Conservation (phyloP, 495 filamentous ascomycete species). For the Glarea lozoyensis region DNA sequence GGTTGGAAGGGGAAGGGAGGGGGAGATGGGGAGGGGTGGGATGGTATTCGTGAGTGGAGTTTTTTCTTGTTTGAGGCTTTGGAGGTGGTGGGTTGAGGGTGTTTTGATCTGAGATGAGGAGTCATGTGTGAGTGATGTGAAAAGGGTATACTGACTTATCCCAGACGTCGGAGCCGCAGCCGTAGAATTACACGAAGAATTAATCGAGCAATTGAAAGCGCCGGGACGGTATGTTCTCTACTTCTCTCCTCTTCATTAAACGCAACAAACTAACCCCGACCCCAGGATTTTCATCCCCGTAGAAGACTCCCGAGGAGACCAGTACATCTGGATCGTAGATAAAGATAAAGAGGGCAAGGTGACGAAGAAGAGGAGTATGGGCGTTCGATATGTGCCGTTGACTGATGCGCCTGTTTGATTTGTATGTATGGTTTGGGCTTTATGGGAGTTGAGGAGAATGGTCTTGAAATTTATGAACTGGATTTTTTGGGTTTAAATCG, state of each 20-base stretch:
- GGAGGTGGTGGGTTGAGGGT: too few relatives aligned
- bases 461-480: too few relatives aligned
- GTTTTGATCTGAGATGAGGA: too few relatives aligned
- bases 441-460: too few relatives aligned
- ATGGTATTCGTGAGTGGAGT: conserved; percentile 97
- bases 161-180: conserved; percentile 94
- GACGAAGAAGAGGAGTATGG: conserved; percentile 63
- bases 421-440: too few relatives aligned
- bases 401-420: conserved; percentile 85
- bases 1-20: conserved; percentile 49
- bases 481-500: too few relatives aligned
- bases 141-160: too few relatives aligned
- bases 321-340: conserved; percentile 87
- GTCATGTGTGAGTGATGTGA: too few relatives aligned
- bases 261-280: background rate
- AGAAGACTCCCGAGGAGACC: conserved; percentile 44
- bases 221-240: conserved; percentile 49
- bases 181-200: conserved; percentile 54
- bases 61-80: too few relatives aligned
- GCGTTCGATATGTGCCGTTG: conserved; percentile 88
- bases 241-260: background rate
- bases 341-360: conserved; percentile 75
- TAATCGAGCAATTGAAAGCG: conserved; percentile 69
- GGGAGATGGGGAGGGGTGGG: conserved; percentile 43
- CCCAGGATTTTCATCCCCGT: conserved; percentile 80